Base-by-base conservation (phyloP, 164 flowering plant species). In the Sextonia rubra region DNA sequence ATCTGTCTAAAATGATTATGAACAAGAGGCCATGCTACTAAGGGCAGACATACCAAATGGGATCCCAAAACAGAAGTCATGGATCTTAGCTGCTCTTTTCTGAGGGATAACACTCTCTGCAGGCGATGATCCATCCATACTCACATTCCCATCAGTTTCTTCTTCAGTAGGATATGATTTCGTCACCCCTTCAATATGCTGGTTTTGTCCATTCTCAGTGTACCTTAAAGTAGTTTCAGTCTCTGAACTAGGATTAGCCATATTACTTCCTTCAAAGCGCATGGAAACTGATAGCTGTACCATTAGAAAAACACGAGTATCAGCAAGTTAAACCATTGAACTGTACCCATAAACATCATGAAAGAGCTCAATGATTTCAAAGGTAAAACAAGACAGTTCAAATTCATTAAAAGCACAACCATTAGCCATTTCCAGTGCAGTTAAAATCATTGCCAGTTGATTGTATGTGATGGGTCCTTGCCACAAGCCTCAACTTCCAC, bases 1-100 rank as follows among this genome's bases (percentile, higher is more conserved):
- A 37, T 37, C 44, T 1, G 11, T 37, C 44, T 58, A 58, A 58
- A 58, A 58, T 58, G 24, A 58, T n/a, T 18, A 18, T 6, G 61
- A 23, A 58, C 61, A 58, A 18, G 61, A 23, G n/a, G 3, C 61
- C n/a, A 58, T 58, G 27, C 64, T 22, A 14, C 27, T 22, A 18
- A 67, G 47, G 29, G 15, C 55, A 23, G 44, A 80, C 94, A 78
- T 73, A 90, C 98, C 98, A 77, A 83, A 93, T 1, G 98, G 98
- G 60, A 93, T 89, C 60, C 98, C 98, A 30, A 93, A 83, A 80
- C 98, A 93, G 70, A 93, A 93, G 75, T 93, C 98, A 78, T 93
- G 98, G 74, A 93, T 90, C 76, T 87, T 91, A 7, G 97, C 97
- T 32, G 84, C 77, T 73, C 74, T 82, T 76, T 79, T 82, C 60